Base-by-base conservation (phyloP, 306 rosid species). In the Quercus glauca region DNA sequence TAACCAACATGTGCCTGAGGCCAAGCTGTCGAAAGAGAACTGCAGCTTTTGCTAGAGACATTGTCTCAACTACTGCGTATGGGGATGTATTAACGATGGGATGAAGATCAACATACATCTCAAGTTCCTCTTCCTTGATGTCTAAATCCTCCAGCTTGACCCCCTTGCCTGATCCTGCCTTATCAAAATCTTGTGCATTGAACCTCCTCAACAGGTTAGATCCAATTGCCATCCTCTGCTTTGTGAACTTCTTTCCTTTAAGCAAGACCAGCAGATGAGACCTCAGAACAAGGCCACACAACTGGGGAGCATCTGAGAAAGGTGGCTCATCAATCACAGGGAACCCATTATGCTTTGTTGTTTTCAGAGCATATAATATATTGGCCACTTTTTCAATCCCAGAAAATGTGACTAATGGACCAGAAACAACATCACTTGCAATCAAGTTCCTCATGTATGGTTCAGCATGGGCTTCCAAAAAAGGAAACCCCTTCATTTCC, bases 251-350 rank as follows among this genome's bases (percentile, higher is more conserved):
- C 85, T 71, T 90, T 58, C 85, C 78, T 78, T 88, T 86, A 14
- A 93, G 97, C 76, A 93, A 85, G 41, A 89, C 94, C 21, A 93
- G 90, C 57, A 93, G 37, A 85, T 93, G 98, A 18, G 91, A 91
- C 91, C 94, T 88, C 77, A 90, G 77, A 57, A 91, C 97, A 58
- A 93, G 84, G 28, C 98, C 98, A 41, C 88, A 91, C 60, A 93
- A 78, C 82, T 91, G 93, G 0, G 92, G 74, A 70, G 83, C 78
- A 55, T 81, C 81, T 1, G 92, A 74, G 73, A 82, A 86, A 43
- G 95, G 93, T 19, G 93, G 94, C 77, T 88, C 94, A n/a, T 93
- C 93, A 33, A 93, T 80, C 55, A 93, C 94, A 3, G 97, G 98
- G 68, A 93, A 93, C 5, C 94, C 98, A 12, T 91, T 82, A 71